These are phyloP conservation scores for Rhodotorula paludigena DNA, from an alignment of 768 basidiomycete genomes.

Conservation along the genomic window DNA sequence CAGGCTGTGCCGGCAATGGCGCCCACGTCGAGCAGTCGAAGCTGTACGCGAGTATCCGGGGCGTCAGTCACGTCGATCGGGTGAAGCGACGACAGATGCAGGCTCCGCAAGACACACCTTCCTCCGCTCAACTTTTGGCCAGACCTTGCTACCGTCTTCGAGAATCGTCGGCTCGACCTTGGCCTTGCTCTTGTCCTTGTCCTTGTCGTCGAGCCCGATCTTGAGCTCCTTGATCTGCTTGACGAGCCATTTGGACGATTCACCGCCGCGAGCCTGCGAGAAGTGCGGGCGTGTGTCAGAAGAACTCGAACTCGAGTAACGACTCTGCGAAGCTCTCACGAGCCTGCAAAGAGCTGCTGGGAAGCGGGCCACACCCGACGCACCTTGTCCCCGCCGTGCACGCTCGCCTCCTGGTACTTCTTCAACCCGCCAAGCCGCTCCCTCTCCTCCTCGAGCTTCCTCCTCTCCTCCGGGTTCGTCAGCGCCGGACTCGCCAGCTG, in stretches of 20 bases:
- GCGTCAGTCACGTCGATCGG: too few relatives aligned
- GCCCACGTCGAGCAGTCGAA: constrained; percentile 36
- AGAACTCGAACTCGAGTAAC: too few relatives aligned
- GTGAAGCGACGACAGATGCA: neutral
- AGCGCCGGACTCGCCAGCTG: constrained; percentile 20
- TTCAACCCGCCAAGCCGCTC: constrained; percentile 38
- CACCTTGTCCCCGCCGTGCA: constrained; percentile 38
- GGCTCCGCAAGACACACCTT: constrained; percentile 14
- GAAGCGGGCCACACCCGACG: neutral
- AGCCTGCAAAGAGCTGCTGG: neutral
- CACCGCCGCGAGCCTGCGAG: constrained; percentile 29
- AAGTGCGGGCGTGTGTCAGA: too few relatives aligned
- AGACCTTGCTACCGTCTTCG: constrained; percentile 23
- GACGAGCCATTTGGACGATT: constrained; percentile 39
- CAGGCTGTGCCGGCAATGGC: constrained; percentile 37
- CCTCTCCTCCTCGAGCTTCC: constrained; percentile 19
- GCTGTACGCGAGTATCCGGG: neutral
- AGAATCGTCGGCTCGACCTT: constrained; percentile 31
- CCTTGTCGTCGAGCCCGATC: constrained; percentile 26
- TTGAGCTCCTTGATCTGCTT: constrained; percentile 36
- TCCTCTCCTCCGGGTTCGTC: constrained; percentile 25
- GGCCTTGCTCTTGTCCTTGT: constrained; percentile 13
- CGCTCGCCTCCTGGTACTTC: constrained; percentile 38
- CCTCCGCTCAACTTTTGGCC: constrained; percentile 13
- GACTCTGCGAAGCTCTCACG: neutral